Conservation (phyloP, 2,329 filamentous ascomycete genomes). For the Microascus cirrosus region DNA sequence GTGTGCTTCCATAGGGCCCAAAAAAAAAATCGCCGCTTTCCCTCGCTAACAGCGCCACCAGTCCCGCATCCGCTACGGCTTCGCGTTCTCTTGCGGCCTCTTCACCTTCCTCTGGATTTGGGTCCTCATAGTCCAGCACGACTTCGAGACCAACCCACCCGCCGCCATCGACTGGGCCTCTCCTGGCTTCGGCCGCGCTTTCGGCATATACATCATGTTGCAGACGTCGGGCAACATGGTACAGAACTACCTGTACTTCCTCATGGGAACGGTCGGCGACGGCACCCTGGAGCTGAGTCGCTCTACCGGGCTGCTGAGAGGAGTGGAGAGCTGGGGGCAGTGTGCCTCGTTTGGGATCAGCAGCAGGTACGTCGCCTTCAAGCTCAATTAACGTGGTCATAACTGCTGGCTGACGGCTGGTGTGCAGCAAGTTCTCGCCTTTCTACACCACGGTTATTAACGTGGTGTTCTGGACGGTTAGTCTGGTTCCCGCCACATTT, state of each 20-base stretch:
- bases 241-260: not conserved
- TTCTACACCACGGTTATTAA: conserved; percentile 14
- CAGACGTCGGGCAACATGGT: not conserved
- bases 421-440: conserved; percentile 13
- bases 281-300: conserved; percentile 4
- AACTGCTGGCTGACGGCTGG: not conserved
- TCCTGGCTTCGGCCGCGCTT: not conserved
- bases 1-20: no score
- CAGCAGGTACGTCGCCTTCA: not conserved
- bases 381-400: no score
- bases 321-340: conserved; percentile 7
- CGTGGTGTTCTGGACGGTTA: conserved; percentile 12
- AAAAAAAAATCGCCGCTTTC: no score
- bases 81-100: conserved; percentile 39
- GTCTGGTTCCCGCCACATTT: conserved; percentile 10
- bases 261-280: not conserved
- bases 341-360: conserved; percentile 7
- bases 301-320: conserved; percentile 5
- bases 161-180: not conserved
- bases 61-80: conserved; percentile 38
- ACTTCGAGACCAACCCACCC: not conserved
- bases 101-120: conserved; percentile 66
- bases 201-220: not conserved
- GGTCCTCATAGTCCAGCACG: conserved; percentile 40
- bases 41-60: no score